Conservation (phyloP, 2,329 filamentous ascomycete species). For the Penicillium sp. region DNA sequence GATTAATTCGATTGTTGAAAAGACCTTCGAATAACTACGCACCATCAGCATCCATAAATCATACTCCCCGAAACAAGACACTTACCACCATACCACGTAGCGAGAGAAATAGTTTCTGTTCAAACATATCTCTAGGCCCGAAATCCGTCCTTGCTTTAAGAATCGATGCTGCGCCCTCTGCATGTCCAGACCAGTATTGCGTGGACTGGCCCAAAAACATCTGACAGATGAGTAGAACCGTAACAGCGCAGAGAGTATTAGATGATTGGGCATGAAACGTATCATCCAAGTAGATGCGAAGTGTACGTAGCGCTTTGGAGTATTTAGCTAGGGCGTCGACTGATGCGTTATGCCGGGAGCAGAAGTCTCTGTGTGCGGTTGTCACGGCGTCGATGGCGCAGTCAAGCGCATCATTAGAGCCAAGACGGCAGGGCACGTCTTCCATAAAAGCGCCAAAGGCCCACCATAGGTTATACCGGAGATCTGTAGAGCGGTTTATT, state of each 20-base stretch:
- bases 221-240: conserved; percentile 35
- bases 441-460: conserved; percentile 46
- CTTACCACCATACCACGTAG: conserved; percentile 37
- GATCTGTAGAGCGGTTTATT: conserved; percentile 38
- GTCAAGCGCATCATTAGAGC: conserved; percentile 46
- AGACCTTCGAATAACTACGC: conserved; percentile 36
- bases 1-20: conserved; percentile 32
- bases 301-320: conserved; percentile 25
- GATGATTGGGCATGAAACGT: conserved; percentile 28
- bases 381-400: conserved; percentile 33
- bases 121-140: conserved; percentile 32
- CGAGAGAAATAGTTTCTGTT: conserved; percentile 31
- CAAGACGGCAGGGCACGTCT: conserved; percentile 46
- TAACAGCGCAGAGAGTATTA: conserved; percentile 38
- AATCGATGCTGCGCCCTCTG: conserved; percentile 35
- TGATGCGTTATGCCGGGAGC: conserved; percentile 14
- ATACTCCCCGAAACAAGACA: not conserved
- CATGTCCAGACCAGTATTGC: conserved; percentile 27
- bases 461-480: conserved; percentile 47
- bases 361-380: conserved; percentile 27
- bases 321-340: conserved; percentile 30
- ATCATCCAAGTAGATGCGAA: conserved; percentile 31
- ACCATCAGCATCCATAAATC: not conserved
- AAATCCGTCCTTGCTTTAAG: conserved; percentile 32
- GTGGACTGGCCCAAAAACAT: conserved; percentile 20